Conservation (phyloP, 1,284 basidiomycete species). For the Mycosarcoma mackinlayi region DNA sequence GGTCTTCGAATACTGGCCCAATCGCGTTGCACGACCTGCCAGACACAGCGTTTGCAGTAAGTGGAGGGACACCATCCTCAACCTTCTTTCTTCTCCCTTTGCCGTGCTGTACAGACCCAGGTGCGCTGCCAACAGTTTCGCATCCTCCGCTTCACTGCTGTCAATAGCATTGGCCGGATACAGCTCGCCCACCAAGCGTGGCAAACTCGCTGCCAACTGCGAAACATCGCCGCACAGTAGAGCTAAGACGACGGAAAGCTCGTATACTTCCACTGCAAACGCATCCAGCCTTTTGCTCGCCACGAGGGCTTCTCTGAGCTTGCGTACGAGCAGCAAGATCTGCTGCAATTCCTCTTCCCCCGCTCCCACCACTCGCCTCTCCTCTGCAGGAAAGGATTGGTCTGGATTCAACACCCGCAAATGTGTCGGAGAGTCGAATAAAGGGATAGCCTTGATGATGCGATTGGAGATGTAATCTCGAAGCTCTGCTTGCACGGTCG, state of each 20-base stretch:
- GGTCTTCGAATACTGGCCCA: conserved; percentile 25
- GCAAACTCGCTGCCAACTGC: conserved; percentile 30
- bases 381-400: neutral
- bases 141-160: neutral
- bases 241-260: conserved; percentile 16
- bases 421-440: neutral
- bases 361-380: neutral
- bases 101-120: neutral
- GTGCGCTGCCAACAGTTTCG: neutral
- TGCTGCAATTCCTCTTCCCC: conserved; percentile 35
- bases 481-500: conserved; percentile 21
- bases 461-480: conserved; percentile 38
- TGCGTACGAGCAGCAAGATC: conserved; percentile 33
- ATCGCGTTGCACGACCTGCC: conserved; percentile 21
- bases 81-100: neutral
- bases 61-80: conserved; percentile 11
- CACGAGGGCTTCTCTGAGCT: conserved; percentile 41
- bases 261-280: conserved; percentile 44
- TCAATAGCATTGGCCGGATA: neutral
- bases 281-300: conserved; percentile 26
- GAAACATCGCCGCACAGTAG: conserved; percentile 26
- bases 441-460: conserved; percentile 5
- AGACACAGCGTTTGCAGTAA: conserved; percentile 36
- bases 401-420: conserved; percentile 4
- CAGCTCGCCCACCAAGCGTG: conserved; percentile 31